Base-by-base conservation (phyloP, 2,329 filamentous ascomycete species). In the Ophiostoma tasmaniense region DNA sequence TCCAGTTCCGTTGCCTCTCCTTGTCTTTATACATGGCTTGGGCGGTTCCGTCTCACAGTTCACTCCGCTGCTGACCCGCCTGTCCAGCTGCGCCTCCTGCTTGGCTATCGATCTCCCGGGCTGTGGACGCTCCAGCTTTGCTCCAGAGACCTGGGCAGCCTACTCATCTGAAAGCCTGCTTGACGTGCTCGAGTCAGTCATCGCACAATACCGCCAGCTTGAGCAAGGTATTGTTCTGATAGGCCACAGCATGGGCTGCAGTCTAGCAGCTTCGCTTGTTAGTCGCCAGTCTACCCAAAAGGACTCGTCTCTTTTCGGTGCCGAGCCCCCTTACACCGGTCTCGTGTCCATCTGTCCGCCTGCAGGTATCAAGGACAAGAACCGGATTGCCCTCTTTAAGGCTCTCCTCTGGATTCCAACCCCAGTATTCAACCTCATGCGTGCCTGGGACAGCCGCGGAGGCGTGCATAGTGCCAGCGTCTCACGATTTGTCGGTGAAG, bases 31-130 rank as follows among this genome's bases (percentile, higher is more conserved):
- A 69, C 95, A 98, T 75, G 95, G 95, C 1, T 84, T 98, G 11
- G 95, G 94, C n/a, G 95, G 95, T 66, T 96, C 92, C 0, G 85
- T 93, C 30, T 90, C 92, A 13, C 95, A 98, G 76, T 98, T 97
- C 76, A 85, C 91, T 68, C 87, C 90, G 37, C 80, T 98, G 5
- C 80, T 98, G 20, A 90, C 87, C 25, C 95, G 91, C 77, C 83
- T 99, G 65, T 86, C 90, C 66, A 92, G 96, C 75, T 82, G 93
- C 66, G 92, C 91, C 14, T 89, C 93, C 65, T 96, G 93, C 76
- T 83, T 96, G 52, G 91, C 92, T 3, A 88, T 98, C 72, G 95
- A 99, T 76, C 83, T 97, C 3, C 94, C 95, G 0, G 95, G 95
- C 52, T 96, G 93, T 74, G 95, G 95, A 37, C 81, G 89, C 28